Evolutionary conservation across 805 yeast genomes (phyloP).

Genomic region (Ogataea paradorogensis): DNA sequence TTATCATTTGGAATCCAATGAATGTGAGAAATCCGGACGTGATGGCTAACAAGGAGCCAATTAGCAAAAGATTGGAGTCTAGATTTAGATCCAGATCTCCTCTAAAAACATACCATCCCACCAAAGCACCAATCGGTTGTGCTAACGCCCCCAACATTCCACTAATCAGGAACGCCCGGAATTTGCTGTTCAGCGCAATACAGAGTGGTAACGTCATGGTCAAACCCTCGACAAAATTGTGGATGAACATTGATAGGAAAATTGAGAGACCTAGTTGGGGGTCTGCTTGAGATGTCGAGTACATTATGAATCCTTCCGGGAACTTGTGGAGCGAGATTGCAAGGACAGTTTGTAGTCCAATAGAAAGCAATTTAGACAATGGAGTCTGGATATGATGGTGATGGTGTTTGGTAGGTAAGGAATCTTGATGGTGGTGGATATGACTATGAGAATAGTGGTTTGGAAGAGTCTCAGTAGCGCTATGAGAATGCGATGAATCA

Average conservation of each 20-base stretch:
- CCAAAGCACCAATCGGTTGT: slow-evolving; percentile 84
- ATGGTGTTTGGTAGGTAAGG: slow-evolving; percentile 40
- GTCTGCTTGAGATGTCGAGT: slow-evolving; percentile 67
- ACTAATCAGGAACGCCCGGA: slow-evolving; percentile 61
- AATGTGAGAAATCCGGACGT: slow-evolving; percentile 84
- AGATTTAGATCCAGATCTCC: slow-evolving; percentile 35
- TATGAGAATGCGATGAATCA: not conserved
- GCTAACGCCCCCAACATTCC: slow-evolving; percentile 76
- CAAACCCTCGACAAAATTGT: slow-evolving; percentile 92
- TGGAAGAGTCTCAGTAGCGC: not conserved
- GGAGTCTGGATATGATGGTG: slow-evolving; percentile 83
- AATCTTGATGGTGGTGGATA: slow-evolving; percentile 15
- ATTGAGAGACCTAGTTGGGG: slow-evolving; percentile 73
- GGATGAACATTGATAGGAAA: slow-evolving; percentile 80
- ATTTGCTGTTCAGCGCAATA: slow-evolving; percentile 62
- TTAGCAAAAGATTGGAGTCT: slow-evolving; percentile 40
- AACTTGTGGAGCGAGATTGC: slow-evolving; percentile 87
- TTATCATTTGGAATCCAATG: slow-evolving; percentile 84
- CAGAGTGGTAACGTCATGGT: slow-evolving; percentile 89
- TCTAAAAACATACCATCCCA: slow-evolving; percentile 54
- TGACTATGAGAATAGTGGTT: slow-evolving; percentile 12
- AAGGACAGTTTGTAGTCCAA: slow-evolving; percentile 85
- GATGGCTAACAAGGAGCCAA: slow-evolving; percentile 63
- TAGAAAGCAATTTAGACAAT: slow-evolving; percentile 70
- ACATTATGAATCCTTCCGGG: slow-evolving; percentile 93